A percentile compares a stretch with the other conserved stretches of the same genome.
Evolutionary conservation across 1,284 basidiomycete genomes (phyloP).

Genomic region (Ganoderma sinense): DNA sequence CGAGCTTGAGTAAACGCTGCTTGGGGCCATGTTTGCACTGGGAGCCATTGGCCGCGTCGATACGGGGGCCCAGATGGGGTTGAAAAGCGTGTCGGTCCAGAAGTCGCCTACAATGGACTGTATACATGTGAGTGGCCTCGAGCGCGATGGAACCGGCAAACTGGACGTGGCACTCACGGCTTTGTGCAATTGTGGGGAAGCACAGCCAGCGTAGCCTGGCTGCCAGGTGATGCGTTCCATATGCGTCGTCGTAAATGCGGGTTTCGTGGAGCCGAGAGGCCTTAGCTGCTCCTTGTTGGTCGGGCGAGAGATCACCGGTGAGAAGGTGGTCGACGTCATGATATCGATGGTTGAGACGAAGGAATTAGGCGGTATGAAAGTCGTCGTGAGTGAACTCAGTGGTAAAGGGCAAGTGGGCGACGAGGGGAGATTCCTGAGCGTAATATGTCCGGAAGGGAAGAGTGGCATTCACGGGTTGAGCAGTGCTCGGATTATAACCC

Average conservation of each 20-base stretch:
- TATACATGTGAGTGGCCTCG: not conserved
- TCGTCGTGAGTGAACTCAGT: not conserved
- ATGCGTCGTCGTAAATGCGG: not conserved
- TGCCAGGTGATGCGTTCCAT: not conserved
- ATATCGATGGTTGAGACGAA: not conserved
- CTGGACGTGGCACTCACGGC: not conserved
- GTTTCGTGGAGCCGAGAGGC: constrained; percentile 1
- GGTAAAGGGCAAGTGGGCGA: not conserved
- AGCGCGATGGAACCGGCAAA: too few species aligned
- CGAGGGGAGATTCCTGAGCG: not conserved
- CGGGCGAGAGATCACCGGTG: constrained; percentile 25
- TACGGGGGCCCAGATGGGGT: not conserved
- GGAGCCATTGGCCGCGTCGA: not conserved
- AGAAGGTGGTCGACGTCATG: constrained; percentile 20
- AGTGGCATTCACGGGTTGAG: not conserved
- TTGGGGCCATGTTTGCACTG: not conserved
- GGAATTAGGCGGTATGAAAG: not conserved
- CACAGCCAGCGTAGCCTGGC: not conserved
- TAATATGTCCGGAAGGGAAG: constrained; percentile 20
- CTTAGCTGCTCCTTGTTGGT: not conserved
- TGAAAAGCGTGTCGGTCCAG: constrained; percentile 4
- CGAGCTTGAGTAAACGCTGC: not conserved
- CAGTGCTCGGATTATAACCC: constrained; percentile 2
- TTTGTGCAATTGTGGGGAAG: not conserved
- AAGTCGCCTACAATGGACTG: constrained; percentile 1